Conservation (phyloP, 1,139 yeast species). For the Keqinozyma sinolaborantium region DNA sequence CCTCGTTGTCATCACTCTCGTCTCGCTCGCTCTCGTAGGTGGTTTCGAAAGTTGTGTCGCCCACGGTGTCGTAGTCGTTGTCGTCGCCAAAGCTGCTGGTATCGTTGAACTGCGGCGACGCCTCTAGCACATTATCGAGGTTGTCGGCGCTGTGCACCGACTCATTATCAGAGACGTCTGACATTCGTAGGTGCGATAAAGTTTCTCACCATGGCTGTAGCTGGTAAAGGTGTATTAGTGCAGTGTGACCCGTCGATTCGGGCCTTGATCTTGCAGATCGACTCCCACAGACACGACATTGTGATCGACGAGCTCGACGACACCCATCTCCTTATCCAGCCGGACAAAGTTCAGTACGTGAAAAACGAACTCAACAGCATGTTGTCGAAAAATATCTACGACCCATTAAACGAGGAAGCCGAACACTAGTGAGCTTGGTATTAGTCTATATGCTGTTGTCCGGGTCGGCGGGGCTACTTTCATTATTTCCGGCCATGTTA, state of each 20-base stretch:
- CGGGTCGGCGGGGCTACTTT: no score
- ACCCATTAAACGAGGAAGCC: slow-evolving; percentile 74
- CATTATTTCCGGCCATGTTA: no score
- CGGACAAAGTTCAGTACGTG: slow-evolving; percentile 68
- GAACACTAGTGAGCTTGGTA: not conserved
- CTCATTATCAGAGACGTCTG: no score
- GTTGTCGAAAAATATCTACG: slow-evolving; percentile 78
- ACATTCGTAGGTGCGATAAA: no score
- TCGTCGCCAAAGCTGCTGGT: slow-evolving; percentile 3
- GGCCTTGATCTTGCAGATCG: slow-evolving; percentile 81
- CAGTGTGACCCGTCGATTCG: slow-evolving; percentile 87
- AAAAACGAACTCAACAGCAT: slow-evolving; percentile 73
- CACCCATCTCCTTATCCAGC: slow-evolving; percentile 79
- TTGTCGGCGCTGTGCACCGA: no score
- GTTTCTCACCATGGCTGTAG: slow-evolving; percentile 33
- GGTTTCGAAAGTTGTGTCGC: slow-evolving; percentile 15
- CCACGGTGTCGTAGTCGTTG: slow-evolving; percentile 10
- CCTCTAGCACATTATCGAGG: no score
- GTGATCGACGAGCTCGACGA: slow-evolving; percentile 87
- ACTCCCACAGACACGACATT: slow-evolving; percentile 67
- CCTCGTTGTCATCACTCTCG: slow-evolving; percentile 4
- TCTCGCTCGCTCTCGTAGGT: slow-evolving; percentile 10
- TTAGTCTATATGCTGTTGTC: not conserved
- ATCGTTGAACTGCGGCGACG: no score
- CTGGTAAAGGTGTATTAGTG: slow-evolving; percentile 43